phyloP scores from a whole-genome alignment of 2,329 filamentous ascomycete genomes.

The Aspergillus sp. region DNA sequence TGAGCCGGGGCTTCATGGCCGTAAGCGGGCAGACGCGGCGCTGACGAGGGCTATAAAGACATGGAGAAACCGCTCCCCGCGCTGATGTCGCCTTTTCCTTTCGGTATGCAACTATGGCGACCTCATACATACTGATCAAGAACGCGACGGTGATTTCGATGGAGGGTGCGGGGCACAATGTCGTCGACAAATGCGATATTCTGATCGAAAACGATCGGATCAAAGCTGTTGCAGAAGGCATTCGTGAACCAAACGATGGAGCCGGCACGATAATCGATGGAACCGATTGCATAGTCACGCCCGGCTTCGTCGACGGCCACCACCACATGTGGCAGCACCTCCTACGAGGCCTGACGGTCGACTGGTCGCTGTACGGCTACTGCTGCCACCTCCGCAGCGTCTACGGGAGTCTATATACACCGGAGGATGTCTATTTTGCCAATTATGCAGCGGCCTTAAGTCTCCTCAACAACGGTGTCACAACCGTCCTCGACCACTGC shows the following conservation, averaged over 20 bases:
- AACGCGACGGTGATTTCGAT: neutral
- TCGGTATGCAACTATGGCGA: neutral
- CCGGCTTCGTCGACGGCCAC: conserved; percentile 28
- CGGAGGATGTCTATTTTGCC: conserved; percentile 11
- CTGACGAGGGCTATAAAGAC: neutral
- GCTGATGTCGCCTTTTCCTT: neutral
- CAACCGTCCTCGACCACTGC: conserved; percentile 11
- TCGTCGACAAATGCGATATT: conserved; percentile 1
- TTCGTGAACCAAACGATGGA: neutral
- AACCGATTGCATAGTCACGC: conserved; percentile 7
- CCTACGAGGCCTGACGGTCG: conserved; percentile 4
- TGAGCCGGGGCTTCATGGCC: neutral
- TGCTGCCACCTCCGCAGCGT: conserved; percentile 8
- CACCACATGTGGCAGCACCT: conserved; percentile 18
- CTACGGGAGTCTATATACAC: conserved; percentile 10
- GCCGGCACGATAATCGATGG: neutral
- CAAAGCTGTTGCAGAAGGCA: neutral
- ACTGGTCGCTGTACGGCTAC: conserved; percentile 12
- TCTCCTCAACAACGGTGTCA: conserved; percentile 12
- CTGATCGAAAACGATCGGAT: conserved; percentile 20
- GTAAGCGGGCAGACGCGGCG: neutral
- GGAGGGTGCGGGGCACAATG: neutral
- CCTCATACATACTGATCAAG: neutral
- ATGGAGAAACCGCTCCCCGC: neutral
- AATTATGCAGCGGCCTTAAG: conserved; percentile 8